Evolutionary conservation across 1,284 basidiomycete genomes (phyloP), one percentile per base, ranked within the genome.

Genomic region (Xerocomus minutiporus): DNA sequence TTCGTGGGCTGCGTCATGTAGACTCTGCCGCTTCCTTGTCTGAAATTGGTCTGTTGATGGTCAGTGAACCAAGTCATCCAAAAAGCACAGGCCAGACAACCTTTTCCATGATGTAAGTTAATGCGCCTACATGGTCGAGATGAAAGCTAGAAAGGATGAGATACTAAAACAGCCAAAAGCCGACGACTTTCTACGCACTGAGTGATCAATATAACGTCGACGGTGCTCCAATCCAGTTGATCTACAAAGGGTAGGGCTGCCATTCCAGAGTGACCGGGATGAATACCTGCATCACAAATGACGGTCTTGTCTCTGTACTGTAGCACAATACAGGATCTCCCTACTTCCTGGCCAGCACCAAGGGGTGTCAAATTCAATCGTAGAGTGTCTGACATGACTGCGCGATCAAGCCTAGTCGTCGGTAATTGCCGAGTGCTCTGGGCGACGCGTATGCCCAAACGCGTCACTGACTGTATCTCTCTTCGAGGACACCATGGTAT

Each of bases 1-100:
- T 98, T 99, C 5, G 97, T 99, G 1, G 96, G 94, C 71, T 97
- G 94, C 1, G 96, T 98, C 96, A 98, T 99, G 75, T 98, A 99
- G 23, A 98, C 92, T 64, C 95, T 96, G 31, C 94, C 93, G 55
- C 88, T 88, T 4, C 94, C 94, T 65, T 96, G 91, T 63, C 83
- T 79, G 69, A 97, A 97, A 69, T 95, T 96, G 23, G 93, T 97
- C 93, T 96, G 62, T 26, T 6, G 50, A 55, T 46, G 6, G 35
- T 52, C 38, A 45, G 54, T 53, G 25, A 46, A 31, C 48, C 8
- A 55, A 25, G 8, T 13, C 45, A 28, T 20, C 34, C 25, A 25
- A 20, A n/a, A 46, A 17, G 46, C 41, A 39, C 2, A 0, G 26
- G 28, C 39, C 36, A 42, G 50, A 71, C 46, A 49, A 91, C 93